These are phyloP conservation scores for Fusarium sp. DNA, from an alignment of 2,329 filamentous ascomycete genomes.

Conservation along the genomic window DNA sequence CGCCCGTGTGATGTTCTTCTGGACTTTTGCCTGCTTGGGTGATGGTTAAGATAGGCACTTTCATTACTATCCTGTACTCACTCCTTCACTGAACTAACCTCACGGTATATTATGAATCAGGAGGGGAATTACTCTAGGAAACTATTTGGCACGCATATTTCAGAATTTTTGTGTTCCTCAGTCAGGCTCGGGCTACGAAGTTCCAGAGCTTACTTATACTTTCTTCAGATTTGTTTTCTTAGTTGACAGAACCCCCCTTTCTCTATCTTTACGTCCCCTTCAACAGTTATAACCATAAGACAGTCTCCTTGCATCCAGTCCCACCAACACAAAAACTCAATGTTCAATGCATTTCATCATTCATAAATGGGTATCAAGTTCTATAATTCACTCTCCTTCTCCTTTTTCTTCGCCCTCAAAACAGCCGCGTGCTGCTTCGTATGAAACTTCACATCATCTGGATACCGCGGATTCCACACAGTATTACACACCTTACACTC, in stretches of 20 bases:
- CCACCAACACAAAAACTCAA: too few relatives aligned
- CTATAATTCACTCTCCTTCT: slow-evolving; percentile 36
- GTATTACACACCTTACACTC: slow-evolving; percentile 55
- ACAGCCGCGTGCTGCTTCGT: slow-evolving; percentile 51
- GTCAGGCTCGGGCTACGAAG: accelerated
- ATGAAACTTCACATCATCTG: slow-evolving; percentile 55
- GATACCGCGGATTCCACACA: slow-evolving; percentile 55
- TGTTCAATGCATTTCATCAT: background rate
- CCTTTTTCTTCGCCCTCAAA: slow-evolving; percentile 40
- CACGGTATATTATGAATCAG: background rate
- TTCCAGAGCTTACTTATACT: background rate
- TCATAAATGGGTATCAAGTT: slow-evolving; percentile 38
- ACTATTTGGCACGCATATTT: background rate
- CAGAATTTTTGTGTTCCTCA: accelerated
- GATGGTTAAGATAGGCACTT: accelerated
- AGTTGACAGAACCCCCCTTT: background rate
- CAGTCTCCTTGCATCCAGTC: background rate
- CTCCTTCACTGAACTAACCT: background rate
- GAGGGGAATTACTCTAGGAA: background rate
- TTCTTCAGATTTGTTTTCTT: accelerated
- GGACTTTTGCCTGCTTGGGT: background rate
- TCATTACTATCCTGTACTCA: accelerated
- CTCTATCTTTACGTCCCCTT: too few relatives aligned
- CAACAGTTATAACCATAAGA: accelerated
- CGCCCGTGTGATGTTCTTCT: accelerated